Evolutionary conservation across 306 rosid species (phyloP), one percentile per base, ranked within the genome.

Genomic region (Malus sylvestris): DNA sequence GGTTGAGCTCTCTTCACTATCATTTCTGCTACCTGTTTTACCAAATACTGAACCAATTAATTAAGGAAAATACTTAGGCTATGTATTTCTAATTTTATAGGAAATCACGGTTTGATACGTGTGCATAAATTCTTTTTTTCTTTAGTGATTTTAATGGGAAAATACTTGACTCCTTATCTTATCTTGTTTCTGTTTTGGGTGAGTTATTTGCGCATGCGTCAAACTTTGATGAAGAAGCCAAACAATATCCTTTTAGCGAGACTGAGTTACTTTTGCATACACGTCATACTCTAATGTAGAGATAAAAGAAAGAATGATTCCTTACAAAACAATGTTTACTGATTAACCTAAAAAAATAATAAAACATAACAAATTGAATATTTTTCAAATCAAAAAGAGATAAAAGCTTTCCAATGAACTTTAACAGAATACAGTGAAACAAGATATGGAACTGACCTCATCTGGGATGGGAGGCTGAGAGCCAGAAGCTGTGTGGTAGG

Each of bases 401-500:
- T 42, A 2, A 7, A n/a, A 53, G 11, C 4, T 1, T 58, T 58
- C 63, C 63, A n/a, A 52, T 70, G 16, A 29, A 52, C 10, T 18
- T 23, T 3, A 62, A 32, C 29, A 20, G 32, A 46, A 58, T n/a
- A n/a, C 27, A 4, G 5, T 58, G 12, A 58, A 58, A 58, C 42
- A 27, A 58, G 29, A 11, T 8, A 15, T 5, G 40, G 33, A 67
- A 13, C n/a, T 61, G 8, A 90, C 97, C 96, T 94, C 96, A 70
- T 92, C 90, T 18, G 97, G 97, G 32, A 90, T 60, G 20, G 98
- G 89, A 30, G 71, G 4, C 10, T 83, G 86, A 74, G 95, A 87
- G 49, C 84, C 95, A 75, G 93, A 91, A 63, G 88, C 67, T 60
- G 5, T n/a, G 83, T 80, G 87, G 80, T 86, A 88, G 45, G 83